Evolutionary conservation across 1,139 yeast genomes (phyloP), one percentile per base, ranked within the genome.

Genomic region (Candida smagusa): DNA sequence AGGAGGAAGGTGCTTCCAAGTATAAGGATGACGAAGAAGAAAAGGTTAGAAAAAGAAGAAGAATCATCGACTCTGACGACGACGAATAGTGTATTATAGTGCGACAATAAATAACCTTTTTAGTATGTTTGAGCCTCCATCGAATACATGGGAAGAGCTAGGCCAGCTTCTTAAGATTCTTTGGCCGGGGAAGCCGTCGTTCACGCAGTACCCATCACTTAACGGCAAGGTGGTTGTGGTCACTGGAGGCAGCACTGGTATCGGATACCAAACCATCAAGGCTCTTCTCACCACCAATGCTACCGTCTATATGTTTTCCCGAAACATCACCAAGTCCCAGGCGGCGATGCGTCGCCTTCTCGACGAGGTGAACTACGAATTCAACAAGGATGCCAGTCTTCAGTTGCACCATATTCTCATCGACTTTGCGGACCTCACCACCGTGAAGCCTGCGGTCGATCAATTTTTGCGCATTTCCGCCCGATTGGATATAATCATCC

Each of bases 51-150:
- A 68, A 75, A 71, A 68, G 75, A 61, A 68, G 76, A 64, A 52
- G 79, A 38, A 74, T 77, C 42, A 73, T 77, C 33, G 77, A 81
- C 30, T 82, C 79, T 33, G 84, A 79, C 33, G 87, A 81, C 22
- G 83, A 77, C 25, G 81, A 75, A 39, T 55, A 57, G 41, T 41
- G 25, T 23, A 23, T 23, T 23, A 9, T 23, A 23, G 11, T 23
- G 9, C 11, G 26, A 9, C 9, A 23, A 23, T 23, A n/a, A 23
- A 23, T 9, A n/a, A 4, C 11, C 7, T 23, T 23, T 23, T 9
- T 23, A 6, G 3, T 16, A 16, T 16, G 19, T 16, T 16, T 16
- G 19, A 16, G 19, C 19, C 19, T 16, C 19, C 19, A 4, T 16
- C 19, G 3, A 16, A 31, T 12, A 12, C n/a, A 28, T 11, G 12